phyloP scores from a whole-genome alignment of 2,329 filamentous ascomycete genomes.

The Alternaria conjuncta region DNA sequence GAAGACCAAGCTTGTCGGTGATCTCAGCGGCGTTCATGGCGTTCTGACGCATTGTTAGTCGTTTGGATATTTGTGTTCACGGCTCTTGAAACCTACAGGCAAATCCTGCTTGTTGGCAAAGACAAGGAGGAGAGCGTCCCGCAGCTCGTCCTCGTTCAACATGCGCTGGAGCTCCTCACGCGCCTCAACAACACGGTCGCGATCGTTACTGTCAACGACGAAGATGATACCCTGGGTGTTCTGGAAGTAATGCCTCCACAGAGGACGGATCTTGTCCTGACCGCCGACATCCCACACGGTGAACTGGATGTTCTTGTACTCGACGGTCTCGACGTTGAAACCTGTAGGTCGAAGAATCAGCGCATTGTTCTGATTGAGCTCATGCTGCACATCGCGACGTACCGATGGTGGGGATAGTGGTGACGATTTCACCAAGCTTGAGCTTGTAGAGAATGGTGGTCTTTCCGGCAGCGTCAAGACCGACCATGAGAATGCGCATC shows the following conservation, averaged over 20 bases:
- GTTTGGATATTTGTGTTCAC: background rate
- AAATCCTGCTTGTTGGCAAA: constrained; percentile 99
- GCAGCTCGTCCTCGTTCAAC: constrained; percentile 97
- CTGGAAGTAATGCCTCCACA: constrained; percentile 98
- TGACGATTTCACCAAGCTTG: constrained; percentile 97
- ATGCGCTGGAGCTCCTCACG: constrained; percentile 94
- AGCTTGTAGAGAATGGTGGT: constrained; percentile 98
- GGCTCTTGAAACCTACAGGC: constrained; percentile 62
- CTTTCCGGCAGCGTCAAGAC: constrained; percentile 97
- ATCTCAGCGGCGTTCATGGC: constrained; percentile 99
- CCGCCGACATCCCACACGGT: constrained; percentile 99
- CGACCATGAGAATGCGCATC: constrained; percentile 98
- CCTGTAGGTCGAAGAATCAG: constrained; percentile 53
- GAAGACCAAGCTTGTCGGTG: constrained; percentile 99
- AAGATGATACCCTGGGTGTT: constrained; percentile 97
- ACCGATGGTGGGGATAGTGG: constrained; percentile 95
- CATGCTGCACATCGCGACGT: constrained; percentile 32
- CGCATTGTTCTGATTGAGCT: constrained; percentile 11
- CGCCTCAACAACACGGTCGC: constrained; percentile 89
- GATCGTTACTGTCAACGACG: constrained; percentile 95
- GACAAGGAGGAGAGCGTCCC: constrained; percentile 89
- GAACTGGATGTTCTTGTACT: constrained; percentile 99
- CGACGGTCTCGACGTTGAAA: constrained; percentile 99
- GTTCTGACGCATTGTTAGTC: constrained; percentile 66
- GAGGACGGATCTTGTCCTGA: constrained; percentile 96